Percentiles rank a stretch among this genome's conserved stretches.
phyloP scores from a whole-genome alignment of 2,329 filamentous ascomycete genomes.

The Leptographium radiaticola region DNA sequence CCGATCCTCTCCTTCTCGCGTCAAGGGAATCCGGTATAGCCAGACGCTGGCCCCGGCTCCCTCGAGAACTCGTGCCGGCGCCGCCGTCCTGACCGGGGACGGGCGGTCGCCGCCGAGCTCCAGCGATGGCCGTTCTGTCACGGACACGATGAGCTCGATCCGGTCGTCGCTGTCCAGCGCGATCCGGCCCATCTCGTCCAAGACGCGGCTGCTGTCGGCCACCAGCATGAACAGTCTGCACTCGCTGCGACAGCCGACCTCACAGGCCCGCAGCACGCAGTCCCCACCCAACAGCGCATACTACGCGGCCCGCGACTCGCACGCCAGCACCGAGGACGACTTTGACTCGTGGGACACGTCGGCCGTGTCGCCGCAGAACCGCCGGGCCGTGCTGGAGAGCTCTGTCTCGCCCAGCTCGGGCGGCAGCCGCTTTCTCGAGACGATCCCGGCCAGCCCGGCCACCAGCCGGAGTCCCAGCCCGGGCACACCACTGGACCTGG shows the following conservation, averaged over 20 bases:
- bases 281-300: neutral
- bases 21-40: constrained; percentile 42
- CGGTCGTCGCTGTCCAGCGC: constrained; percentile 33
- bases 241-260: constrained; percentile 26
- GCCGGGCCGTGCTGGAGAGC: constrained; percentile 41
- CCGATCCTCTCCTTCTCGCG: constrained; percentile 18
- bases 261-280: constrained; percentile 25
- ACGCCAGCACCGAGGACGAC: constrained; percentile 37
- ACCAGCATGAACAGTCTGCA: constrained; percentile 8
- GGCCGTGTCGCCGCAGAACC: constrained; percentile 47
- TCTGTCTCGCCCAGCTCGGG: constrained; percentile 26
- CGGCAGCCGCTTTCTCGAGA: constrained; percentile 43
- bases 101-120: constrained; percentile 30
- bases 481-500: constrained; percentile 43
- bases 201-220: constrained; percentile 34
- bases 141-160: constrained; percentile 33
- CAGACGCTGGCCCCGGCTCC: constrained; percentile 31
- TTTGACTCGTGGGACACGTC: constrained; percentile 70
- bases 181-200: constrained; percentile 43
- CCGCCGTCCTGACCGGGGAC: constrained; percentile 9
- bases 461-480: constrained; percentile 54
- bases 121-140: constrained; percentile 28
- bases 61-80: constrained; percentile 22
- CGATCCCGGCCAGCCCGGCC: constrained; percentile 55
- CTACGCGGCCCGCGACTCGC: constrained; percentile 15